Percentiles rank a stretch among this genome's conserved stretches.
These are phyloP conservation scores for Pseudogymnoascus sp. DNA, from an alignment of 2,329 filamentous ascomycete species.

Conservation along the genomic window DNA sequence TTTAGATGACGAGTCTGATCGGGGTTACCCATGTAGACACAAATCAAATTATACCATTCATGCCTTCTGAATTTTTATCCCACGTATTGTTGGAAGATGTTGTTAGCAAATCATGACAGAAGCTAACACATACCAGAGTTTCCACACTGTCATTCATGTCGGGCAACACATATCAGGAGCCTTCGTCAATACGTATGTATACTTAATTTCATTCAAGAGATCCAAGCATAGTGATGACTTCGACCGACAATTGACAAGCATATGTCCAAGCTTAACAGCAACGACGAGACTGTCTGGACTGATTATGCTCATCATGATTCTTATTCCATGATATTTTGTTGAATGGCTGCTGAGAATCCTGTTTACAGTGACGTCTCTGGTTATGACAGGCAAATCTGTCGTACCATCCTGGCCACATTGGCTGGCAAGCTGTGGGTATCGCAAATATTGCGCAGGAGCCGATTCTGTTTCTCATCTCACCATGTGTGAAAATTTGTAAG, in stretches of 20 bases:
- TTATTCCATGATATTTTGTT: background rate
- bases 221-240: conserved; percentile 62
- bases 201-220: conserved; percentile 2
- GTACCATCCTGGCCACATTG: background rate
- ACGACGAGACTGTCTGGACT: conserved; percentile 47
- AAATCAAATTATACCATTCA: conserved; percentile 63
- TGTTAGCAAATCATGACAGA: background rate
- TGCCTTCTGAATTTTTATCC: conserved; percentile 43
- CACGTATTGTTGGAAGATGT: conserved; percentile 9
- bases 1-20: conserved; percentile 74
- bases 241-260: conserved; percentile 86
- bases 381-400: conserved; percentile 15
- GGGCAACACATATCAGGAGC: background rate
- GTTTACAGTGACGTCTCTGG: conserved; percentile 16
- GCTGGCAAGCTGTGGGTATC: background rate
- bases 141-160: conserved; percentile 6
- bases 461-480: conserved; percentile 14
- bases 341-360: conserved; percentile 6
- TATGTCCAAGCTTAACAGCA: conserved; percentile 76
- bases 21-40: conserved; percentile 66
- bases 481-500: conserved; percentile 10
- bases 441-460: conserved; percentile 16
- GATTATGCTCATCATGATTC: conserved; percentile 28
- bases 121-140: conserved; percentile 11
- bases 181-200: conserved; percentile 4